Conservation (phyloP, 2,329 filamentous ascomycete species). For the Falciphora oryzae region DNA sequence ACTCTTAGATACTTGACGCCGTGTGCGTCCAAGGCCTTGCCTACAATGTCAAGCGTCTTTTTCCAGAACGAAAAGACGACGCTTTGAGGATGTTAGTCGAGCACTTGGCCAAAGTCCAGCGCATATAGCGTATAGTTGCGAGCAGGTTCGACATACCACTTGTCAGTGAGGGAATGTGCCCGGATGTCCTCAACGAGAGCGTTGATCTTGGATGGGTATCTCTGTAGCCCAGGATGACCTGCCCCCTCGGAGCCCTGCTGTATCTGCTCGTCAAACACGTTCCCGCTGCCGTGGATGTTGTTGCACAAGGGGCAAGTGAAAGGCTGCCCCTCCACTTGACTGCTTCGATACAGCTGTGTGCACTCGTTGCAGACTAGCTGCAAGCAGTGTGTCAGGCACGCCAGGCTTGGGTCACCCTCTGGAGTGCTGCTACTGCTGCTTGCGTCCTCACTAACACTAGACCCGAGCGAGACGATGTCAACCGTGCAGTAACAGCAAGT, state of each 20-base stretch:
- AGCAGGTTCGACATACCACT: not conserved
- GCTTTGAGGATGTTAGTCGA: not conserved
- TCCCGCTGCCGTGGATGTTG: not conserved
- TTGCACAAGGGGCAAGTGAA: not conserved
- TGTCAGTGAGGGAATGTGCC: not conserved
- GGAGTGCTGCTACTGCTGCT: not conserved
- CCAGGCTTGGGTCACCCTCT: not conserved
- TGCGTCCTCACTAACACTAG: not conserved
- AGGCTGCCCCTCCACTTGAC: not conserved
- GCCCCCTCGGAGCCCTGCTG: not conserved
- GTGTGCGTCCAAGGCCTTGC: not conserved
- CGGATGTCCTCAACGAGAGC: not conserved
- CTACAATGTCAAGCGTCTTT: constrained; percentile 3
- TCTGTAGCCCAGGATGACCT: not conserved
- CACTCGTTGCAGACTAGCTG: not conserved
- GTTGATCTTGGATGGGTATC: not conserved
- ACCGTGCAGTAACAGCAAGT: constrained; percentile 1
- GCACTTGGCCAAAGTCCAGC: not conserved
- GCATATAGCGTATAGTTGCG: no score
- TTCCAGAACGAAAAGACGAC: constrained; percentile 4
- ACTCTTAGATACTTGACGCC: not conserved
- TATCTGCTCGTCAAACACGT: not conserved
- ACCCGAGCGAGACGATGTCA: not conserved
- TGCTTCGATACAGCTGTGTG: not conserved
- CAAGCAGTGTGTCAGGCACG: not conserved